Conservation (phyloP, 257 asterid species). For the Gentiana straminea region DNA sequence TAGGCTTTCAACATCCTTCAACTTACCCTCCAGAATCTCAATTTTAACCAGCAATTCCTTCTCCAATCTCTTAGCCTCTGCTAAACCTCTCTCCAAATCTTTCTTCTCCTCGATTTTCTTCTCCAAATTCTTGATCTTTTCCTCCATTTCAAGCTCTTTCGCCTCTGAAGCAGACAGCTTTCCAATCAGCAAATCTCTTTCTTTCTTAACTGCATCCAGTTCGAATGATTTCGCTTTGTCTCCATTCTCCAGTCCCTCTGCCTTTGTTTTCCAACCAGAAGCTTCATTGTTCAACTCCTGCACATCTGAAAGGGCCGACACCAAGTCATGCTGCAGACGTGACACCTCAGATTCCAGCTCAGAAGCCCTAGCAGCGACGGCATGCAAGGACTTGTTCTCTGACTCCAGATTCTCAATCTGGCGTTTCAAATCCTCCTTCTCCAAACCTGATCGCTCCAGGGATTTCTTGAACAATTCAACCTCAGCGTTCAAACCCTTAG, state of each 20-base stretch:
- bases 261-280: conserved; percentile 23
- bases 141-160: conserved; percentile 21
- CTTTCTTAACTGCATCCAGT: conserved; percentile 38
- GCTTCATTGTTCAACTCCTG: conserved; percentile 32
- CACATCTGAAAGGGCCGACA: conserved; percentile 33
- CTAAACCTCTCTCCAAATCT: neutral
- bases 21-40: conserved; percentile 23
- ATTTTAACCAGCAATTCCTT: conserved; percentile 34
- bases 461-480: conserved; percentile 38
- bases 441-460: conserved; percentile 17
- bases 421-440: conserved; percentile 26
- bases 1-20: conserved; percentile 45
- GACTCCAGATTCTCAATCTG: conserved; percentile 24
- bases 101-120: conserved; percentile 35
- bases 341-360: conserved; percentile 54
- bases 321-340: conserved; percentile 53
- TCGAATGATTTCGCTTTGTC: conserved; percentile 32
- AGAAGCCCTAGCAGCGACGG: conserved; percentile 52
- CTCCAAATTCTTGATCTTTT: conserved; percentile 30
- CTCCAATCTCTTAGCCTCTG: conserved; percentile 10
- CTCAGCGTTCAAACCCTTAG: conserved; percentile 23
- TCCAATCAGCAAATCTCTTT: conserved; percentile 35
- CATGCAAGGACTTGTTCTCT: conserved; percentile 27
- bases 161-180: conserved; percentile 27
- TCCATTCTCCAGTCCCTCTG: conserved; percentile 29